Evolutionary conservation across 2,329 filamentous ascomycete genomes (phyloP).

Genomic region (Endothia cerciana): DNA sequence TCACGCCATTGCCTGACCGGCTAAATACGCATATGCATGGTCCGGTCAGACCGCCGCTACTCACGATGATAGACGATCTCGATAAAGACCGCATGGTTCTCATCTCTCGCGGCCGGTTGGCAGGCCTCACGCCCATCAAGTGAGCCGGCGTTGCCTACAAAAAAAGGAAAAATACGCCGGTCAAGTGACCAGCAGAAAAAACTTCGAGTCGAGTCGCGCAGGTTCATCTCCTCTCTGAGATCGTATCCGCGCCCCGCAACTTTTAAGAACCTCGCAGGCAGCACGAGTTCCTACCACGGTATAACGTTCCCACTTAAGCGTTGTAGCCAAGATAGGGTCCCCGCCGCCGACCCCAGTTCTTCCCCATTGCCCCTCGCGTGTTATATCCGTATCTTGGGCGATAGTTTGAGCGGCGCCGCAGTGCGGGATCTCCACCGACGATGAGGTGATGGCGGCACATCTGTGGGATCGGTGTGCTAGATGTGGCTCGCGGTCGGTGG

Average conservation of each 20-base stretch:
- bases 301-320: constrained; percentile 17
- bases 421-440: neutral
- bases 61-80: neutral
- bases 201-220: constrained; percentile 10
- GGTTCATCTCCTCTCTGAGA: constrained; percentile 2
- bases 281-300: neutral
- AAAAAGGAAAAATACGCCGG: neutral
- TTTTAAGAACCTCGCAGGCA: neutral
- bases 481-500: neutral
- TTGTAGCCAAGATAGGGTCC: constrained; percentile 18
- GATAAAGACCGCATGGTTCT: neutral
- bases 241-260: constrained; percentile 8
- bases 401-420: neutral
- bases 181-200: constrained; percentile 20
- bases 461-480: neutral
- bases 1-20: constrained; percentile 11
- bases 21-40: too few relatives aligned
- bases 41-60: too few relatives aligned
- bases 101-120: neutral
- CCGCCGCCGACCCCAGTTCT: constrained; percentile 11
- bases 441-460: neutral
- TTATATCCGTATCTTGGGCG: neutral
- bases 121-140: neutral
- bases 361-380: neutral
- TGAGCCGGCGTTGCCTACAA: neutral